phyloP scores from a whole-genome alignment of 257 asterid species.

The Solanum dulcamara region DNA sequence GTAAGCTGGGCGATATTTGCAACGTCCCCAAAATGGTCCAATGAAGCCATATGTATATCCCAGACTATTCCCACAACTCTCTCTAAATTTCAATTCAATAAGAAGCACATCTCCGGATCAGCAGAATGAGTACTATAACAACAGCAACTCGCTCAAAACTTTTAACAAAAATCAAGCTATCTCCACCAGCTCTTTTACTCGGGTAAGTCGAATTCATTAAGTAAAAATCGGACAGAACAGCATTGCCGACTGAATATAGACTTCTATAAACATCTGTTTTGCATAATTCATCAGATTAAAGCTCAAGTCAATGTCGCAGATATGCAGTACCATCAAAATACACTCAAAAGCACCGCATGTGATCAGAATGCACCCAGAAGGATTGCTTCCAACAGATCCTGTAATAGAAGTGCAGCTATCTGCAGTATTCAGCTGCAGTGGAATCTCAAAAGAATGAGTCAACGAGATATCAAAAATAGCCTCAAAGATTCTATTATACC shows the following conservation, averaged over 20 bases:
- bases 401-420: not conserved
- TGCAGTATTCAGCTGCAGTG: slow-evolving; percentile 2
- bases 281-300: not conserved
- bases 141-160: not conserved
- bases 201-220: not conserved
- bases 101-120: slow-evolving; percentile 2
- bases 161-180: not conserved
- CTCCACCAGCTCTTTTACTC: not conserved
- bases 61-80: not conserved
- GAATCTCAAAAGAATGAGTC: slow-evolving; percentile 9
- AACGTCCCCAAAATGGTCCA: slow-evolving; percentile 69
- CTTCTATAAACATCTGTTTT: not conserved
- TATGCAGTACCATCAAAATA: not conserved
- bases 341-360: not conserved
- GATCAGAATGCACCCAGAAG: not conserved
- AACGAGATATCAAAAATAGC: slow-evolving; percentile 18
- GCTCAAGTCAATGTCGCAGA: not conserved
- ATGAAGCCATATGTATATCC: slow-evolving; percentile 30
- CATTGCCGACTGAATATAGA: not conserved
- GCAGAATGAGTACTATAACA: not conserved
- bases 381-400: not conserved
- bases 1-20: slow-evolving; percentile 80
- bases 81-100: slow-evolving; percentile 1
- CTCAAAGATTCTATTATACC: not conserved
- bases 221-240: not conserved